phyloP scores from a whole-genome alignment of 306 rosid species.

The Castanea mollissima region DNA sequence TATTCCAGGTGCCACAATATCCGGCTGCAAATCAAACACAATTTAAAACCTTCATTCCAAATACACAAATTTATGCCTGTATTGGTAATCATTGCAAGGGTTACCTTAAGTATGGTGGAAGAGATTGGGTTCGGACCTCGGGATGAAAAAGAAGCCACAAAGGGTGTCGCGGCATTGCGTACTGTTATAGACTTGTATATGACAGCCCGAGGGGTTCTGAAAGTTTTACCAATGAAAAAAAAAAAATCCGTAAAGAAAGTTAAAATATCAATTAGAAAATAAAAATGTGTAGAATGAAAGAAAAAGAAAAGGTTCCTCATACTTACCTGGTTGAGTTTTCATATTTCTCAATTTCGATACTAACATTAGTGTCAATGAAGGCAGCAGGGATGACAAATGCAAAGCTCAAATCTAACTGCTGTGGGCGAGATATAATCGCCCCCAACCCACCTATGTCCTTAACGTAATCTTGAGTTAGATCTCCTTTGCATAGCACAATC shows the following conservation, averaged over 20 bases:
- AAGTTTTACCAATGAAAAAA: too few species aligned
- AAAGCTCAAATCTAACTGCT: constrained; percentile 23
- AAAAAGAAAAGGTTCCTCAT: too few species aligned
- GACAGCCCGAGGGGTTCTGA: too few species aligned
- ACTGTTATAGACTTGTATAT: background rate
- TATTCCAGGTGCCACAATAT: constrained; percentile 76
- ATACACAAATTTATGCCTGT: too few species aligned
- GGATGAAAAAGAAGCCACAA: constrained; percentile 64
- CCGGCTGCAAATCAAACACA: constrained; percentile 44
- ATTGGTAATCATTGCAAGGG: too few species aligned
- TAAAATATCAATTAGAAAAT: too few species aligned
- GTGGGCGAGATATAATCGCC: constrained; percentile 32
- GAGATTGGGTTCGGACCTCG: constrained; percentile 61
- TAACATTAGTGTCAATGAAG: constrained; percentile 30
- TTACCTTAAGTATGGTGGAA: constrained; percentile 62
- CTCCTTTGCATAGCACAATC: constrained; percentile 59
- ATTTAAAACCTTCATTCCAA: too few species aligned
- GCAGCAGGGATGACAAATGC: constrained; percentile 45
- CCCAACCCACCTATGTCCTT: constrained; percentile 61
- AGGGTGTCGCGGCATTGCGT: constrained; percentile 40
- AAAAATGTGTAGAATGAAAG: too few species aligned
- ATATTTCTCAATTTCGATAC: constrained; percentile 40
- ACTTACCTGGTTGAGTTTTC: constrained; percentile 70
- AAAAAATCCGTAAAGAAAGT: too few species aligned
- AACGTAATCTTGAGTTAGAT: constrained; percentile 30